Conservation (phyloP, 164 flowering plant species). For the Vitis amurensis region DNA sequence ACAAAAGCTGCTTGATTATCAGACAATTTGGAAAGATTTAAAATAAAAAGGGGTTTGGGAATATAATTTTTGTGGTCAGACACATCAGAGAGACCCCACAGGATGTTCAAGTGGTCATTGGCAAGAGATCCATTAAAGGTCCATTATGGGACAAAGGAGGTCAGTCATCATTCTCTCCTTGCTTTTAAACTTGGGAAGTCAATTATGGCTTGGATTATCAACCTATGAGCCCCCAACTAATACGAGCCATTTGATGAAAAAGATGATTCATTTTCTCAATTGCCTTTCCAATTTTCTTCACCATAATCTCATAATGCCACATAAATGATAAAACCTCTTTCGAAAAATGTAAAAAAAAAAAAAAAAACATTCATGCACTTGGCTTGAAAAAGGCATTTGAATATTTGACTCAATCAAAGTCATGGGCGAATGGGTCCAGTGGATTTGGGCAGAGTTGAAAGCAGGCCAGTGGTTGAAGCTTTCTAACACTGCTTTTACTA, state of each 20-base stretch:
- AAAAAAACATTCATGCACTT: too few relatives aligned
- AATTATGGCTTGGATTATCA: not conserved
- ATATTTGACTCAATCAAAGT: not conserved
- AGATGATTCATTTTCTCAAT: not conserved
- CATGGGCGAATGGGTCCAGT: not conserved
- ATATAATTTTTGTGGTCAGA: not conserved
- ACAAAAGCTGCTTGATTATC: too few relatives aligned
- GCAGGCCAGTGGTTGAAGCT: not conserved
- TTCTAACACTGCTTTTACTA: not conserved
- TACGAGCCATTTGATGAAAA: not conserved
- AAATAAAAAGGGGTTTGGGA: not conserved
- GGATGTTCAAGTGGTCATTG: not conserved
- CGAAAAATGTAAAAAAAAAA: too few relatives aligned
- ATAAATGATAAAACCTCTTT: too few relatives aligned
- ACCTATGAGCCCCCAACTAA: not conserved
- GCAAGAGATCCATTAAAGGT: not conserved
- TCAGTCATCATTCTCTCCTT: conserved; percentile 9
- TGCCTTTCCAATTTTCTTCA: too few relatives aligned
- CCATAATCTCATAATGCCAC: too few relatives aligned
- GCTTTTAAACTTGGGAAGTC: not conserved
- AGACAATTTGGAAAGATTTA: not conserved
- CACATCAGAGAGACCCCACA: not conserved
- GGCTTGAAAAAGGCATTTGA: too few relatives aligned
- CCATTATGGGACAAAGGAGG: conserved; percentile 9
- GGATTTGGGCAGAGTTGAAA: not conserved